phyloP scores from a whole-genome alignment of 352 stramenopile species.

The Phytophthora capsici region DNA sequence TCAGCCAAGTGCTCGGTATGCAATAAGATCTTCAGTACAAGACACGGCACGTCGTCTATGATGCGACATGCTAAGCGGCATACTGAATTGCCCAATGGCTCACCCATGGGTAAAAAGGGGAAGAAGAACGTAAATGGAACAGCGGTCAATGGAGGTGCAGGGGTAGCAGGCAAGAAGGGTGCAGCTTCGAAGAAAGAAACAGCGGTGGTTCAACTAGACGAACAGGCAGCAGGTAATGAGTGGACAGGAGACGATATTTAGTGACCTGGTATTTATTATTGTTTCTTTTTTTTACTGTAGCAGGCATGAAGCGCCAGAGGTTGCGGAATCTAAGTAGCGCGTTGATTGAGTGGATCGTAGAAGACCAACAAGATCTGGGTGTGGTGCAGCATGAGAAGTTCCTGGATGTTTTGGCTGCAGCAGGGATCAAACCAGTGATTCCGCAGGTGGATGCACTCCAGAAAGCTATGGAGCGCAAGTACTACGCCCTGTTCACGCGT shows the following conservation, averaged over 20 bases:
- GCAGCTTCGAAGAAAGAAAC: constrained; percentile 52
- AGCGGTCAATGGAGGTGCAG: constrained; percentile 22
- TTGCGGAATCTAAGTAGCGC: constrained; percentile 65
- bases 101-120: constrained; percentile 50
- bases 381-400: constrained; percentile 78
- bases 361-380: constrained; percentile 71
- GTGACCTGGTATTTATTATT: constrained; percentile 6
- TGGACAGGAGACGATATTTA: constrained; percentile 8
- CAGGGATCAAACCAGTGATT: constrained; percentile 56
- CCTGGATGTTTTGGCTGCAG: constrained; percentile 60
- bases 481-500: constrained; percentile 70
- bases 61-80: constrained; percentile 86
- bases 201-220: constrained; percentile 50
- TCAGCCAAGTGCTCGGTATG: constrained; percentile 79
- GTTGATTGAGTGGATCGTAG: constrained; percentile 78
- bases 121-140: constrained; percentile 54
- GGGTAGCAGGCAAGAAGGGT: constrained; percentile 51
- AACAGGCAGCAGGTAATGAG: constrained; percentile 63
- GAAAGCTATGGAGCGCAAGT: constrained; percentile 79
- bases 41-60: constrained; percentile 85
- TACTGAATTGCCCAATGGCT: constrained; percentile 69
- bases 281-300: background rate
- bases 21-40: constrained; percentile 80
- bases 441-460: constrained; percentile 60
- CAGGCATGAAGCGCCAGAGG: constrained; percentile 73